phyloP scores from a whole-genome alignment of 495 filamentous ascomycete species.

The Aspergillus avenaceus region DNA sequence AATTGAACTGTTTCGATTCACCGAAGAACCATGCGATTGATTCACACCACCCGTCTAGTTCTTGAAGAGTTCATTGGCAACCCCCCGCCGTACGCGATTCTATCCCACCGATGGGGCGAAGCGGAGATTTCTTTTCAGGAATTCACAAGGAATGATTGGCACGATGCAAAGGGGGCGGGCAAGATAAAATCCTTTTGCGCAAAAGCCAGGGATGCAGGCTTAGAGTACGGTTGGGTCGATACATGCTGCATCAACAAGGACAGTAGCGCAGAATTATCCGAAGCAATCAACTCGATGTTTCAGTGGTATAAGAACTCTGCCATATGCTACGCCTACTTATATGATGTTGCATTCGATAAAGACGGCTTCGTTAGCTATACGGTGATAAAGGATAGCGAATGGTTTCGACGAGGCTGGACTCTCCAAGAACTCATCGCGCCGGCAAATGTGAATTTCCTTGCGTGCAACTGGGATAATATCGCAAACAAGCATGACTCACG shows the following conservation, averaged over 20 bases:
- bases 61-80: too few species aligned
- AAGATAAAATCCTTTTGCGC: too few species aligned
- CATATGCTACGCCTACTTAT: conserved; percentile 2
- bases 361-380: background rate
- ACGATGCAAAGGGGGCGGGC: too few species aligned
- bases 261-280: conserved; percentile 26
- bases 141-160: too few species aligned
- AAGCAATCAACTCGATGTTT: conserved; percentile 41
- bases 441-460: background rate
- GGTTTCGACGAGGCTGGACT: conserved; percentile 7
- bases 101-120: too few species aligned
- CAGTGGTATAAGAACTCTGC: conserved; percentile 9
- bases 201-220: too few species aligned
- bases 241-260: conserved; percentile 39
- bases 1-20: too few species aligned
- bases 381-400: background rate
- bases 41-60: too few species aligned
- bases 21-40: too few species aligned
- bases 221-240: too few species aligned
- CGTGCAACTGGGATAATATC: conserved; percentile 3
- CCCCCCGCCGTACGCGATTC: too few species aligned
- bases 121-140: too few species aligned
- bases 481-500: background rate
- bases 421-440: conserved; percentile 9
- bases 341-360: background rate